A percentile compares a stretch with the other conserved stretches of the same genome.
These are phyloP conservation scores for Penicillium brasilianum DNA, from an alignment of 2,329 filamentous ascomycete species.

Conservation along the genomic window DNA sequence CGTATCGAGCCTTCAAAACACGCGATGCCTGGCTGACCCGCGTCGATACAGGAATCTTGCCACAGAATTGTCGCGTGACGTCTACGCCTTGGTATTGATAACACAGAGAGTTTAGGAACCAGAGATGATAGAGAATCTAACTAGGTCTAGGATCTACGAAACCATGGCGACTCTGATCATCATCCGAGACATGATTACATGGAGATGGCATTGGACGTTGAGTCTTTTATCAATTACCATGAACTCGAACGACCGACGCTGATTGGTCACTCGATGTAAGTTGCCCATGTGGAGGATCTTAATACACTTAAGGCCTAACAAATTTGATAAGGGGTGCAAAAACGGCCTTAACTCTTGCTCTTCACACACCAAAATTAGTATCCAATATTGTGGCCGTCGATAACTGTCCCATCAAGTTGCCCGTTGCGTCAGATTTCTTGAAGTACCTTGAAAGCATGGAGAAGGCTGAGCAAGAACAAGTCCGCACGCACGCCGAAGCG, in stretches of 20 bases:
- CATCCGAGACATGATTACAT: conserved; percentile 29
- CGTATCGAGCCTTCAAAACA: neutral
- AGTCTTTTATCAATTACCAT: conserved; percentile 27
- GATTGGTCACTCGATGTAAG: conserved; percentile 22
- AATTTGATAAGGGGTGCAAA: conserved; percentile 20
- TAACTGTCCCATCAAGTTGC: conserved; percentile 28
- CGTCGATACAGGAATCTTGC: conserved; percentile 10
- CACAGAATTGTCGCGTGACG: conserved; percentile 12
- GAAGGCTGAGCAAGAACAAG: conserved; percentile 2
- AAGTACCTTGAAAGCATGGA: conserved; percentile 54
- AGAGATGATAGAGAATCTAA: neutral
- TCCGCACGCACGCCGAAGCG: conserved; percentile 15
- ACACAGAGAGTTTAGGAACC: neutral
- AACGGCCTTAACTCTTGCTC: conserved; percentile 29
- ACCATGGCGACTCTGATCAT: conserved; percentile 89
- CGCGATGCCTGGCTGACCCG: neutral
- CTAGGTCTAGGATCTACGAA: conserved; percentile 73
- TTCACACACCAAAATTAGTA: conserved; percentile 26
- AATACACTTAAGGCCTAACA: neutral
- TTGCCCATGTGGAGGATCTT: neutral
- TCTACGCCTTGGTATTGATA: conserved; percentile 28
- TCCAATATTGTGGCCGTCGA: conserved; percentile 31
- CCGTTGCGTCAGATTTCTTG: conserved; percentile 24
- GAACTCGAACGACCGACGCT: conserved; percentile 16
- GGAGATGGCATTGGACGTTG: conserved; percentile 33